Base-by-base conservation (phyloP, 768 basidiomycete genomes). In the Mycena galopus region DNA sequence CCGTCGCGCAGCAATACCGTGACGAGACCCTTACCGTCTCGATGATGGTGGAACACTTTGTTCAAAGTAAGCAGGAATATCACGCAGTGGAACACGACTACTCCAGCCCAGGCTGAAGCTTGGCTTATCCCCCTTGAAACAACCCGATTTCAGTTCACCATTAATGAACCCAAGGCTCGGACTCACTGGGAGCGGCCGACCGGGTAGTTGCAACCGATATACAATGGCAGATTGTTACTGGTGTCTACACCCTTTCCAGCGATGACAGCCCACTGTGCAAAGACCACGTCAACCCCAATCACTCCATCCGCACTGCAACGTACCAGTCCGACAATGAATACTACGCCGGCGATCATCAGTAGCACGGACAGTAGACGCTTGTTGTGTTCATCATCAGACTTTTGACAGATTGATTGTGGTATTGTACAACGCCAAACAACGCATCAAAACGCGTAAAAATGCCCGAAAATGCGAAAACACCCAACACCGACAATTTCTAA, bases 11-110 rank as follows among this genome's bases (percentile, higher is more conserved):
- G 42, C 5, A 74, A 44, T 39, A 74, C 65, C 16, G 58, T 60
- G 32, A 74, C 29, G 1, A 74, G 68, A 33, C 53, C 33, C n/a
- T 14, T 11, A 23, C 66, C 42, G 8, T 17, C 25, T 16, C 61
- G 66, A 3, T 25, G 62, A 0, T 59, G 63, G 30, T 29, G 56
- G 9, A 74, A 57, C 17, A 33, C 69, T 44, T 64, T 53, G n/a
- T 63, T 70, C 11, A 74, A 55, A 10, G 73, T 74, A 2, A 74
- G 53, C 19, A 74, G 42, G 55, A 74, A 74, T 9, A 74, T 70
- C n/a, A 44, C 63, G 35, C 69, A 66, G 59, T 74, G 68, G 55
- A 74, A 74, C 1, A 58, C 64, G n/a, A 32, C 68, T 3, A 74
- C 37, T 1, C 65, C 68, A 12, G 27, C 65, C 73, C 73, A 74